A percentile compares a stretch with the other conserved stretches of the same genome.
These are phyloP conservation scores for Stenocarpella maydis DNA, from an alignment of 2,329 filamentous ascomycete species.

Conservation along the genomic window DNA sequence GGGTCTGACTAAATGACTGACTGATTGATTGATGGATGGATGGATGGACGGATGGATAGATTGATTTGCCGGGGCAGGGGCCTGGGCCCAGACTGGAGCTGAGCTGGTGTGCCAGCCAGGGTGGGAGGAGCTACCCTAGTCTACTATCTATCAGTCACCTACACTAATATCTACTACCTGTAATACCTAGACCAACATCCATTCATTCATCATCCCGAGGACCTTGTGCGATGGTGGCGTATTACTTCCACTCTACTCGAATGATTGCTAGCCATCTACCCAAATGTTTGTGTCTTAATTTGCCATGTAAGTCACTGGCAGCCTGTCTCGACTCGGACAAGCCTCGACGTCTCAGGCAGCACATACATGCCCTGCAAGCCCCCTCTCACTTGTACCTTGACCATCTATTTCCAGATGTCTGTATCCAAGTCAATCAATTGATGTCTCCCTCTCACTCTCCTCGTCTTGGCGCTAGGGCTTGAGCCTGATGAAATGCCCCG, in stretches of 20 bases:
- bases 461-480: not conserved
- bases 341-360: constrained; percentile 6
- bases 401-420: not conserved
- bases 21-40: not conserved
- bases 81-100: constrained; percentile 9
- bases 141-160: too few relatives aligned
- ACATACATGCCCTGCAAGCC: not conserved
- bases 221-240: not conserved
- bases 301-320: too few relatives aligned
- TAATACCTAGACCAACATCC: constrained; percentile 11
- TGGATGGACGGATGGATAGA: too few relatives aligned
- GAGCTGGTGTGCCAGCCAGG: constrained; percentile 9
- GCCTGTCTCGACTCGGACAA: constrained; percentile 3
- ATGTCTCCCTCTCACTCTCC: not conserved
- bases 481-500: not conserved
- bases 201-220: too few relatives aligned
- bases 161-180: not conserved
- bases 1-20: constrained; percentile 12
- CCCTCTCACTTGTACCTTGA: not conserved
- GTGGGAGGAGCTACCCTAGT: not conserved
- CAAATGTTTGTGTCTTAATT: constrained; percentile 12
- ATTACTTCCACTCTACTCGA: not conserved
- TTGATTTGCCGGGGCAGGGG: not conserved
- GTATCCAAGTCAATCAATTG: too few relatives aligned
- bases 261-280: not conserved